Base-by-base conservation (phyloP, 192 early-diverging fungal species). In the Martensiomyces pterosporus region DNA sequence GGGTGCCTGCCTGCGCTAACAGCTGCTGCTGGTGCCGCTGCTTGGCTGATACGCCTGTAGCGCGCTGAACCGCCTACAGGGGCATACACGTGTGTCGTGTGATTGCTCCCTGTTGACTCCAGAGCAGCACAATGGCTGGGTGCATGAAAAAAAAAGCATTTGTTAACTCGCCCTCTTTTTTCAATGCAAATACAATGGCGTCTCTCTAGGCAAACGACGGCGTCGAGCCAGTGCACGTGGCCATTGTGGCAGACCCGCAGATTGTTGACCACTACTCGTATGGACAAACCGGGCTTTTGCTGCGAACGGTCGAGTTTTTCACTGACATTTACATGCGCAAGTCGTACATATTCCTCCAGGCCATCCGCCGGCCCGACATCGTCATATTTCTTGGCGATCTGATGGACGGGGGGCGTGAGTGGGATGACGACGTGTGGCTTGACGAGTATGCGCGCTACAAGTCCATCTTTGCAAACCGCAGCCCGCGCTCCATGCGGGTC, bases 231-330 rank as follows among this genome's bases (percentile, higher is more conserved):
- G 36, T 40, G 19, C 71, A 64, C 38, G 52, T 92, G 15, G 82
- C 83, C 10, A 52, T 98, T 8, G 72, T 98, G 33, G 86, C 88
- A 0, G 94, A 98, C 64, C 92, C 94, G 29, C 94, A 98, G 56
- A 79, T 98, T 33, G 92, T 91, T 27, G 94, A 95, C 60, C 71
- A 82, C 25, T 87, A 85, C 55, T 95, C 92, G 9, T 98, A 98
- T 55, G 60, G 75, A 3, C 84, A 85, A 32, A 60, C 75, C 9
- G 88, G 88, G 0, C 24, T 83, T 2, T 24, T 84, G 0, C 75
- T 91, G 5, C 54, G 47, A 9, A 19, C 86, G 3, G 78, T 79
- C 6, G 80, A 94, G 55, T 88, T 88, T 43, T 91, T 87, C 61
- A 89, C 86, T 9, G 92, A 93, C 49, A 64, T 89, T 0, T 94